Base-by-base conservation (phyloP, 352 stramenopile species). In the Salisapilia sapeloensis region DNA sequence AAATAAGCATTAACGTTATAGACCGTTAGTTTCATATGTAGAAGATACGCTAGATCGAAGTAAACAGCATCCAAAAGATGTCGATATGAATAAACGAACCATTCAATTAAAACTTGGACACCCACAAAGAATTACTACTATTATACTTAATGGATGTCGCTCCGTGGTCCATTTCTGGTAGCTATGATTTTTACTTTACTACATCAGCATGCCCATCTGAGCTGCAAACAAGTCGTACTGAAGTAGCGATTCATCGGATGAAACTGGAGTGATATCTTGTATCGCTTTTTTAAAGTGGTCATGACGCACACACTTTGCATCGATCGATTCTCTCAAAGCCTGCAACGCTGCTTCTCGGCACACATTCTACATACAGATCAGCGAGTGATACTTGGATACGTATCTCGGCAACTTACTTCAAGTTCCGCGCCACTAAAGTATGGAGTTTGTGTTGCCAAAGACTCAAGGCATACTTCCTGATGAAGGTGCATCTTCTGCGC, bases 371-470 rank as follows among this genome's bases (percentile, higher is more conserved):
- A 29, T 17, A 18, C 13, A 39, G 32, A 15, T 18, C 15, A 64
- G 24, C 20, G 8, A 8, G 33, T 35, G 6, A 28, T 27, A 6
- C 26, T 35, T 36, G 37, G 15, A n/a, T n/a, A n/a, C n/a, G 4
- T 3, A 11, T 29, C 1, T n/a, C 2, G 10, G 6, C 19, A 13
- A 4, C 44, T 16, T 51, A 85, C 77, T 65, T 92, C 79, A 10
- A 94, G 54, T 48, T 94, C 81, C 12, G 81, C 81, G 18, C 81
- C 81, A 16, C 67, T 91, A 38, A 87, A 92, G 32, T 55, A 63
- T 13, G 56, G 32, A 6, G 74, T 82, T 6, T 54, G 40, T 3
- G 36, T 29, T 9, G 72, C 69, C 25, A 93, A 53, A 28, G 28
- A 38, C 4, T 24, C 9, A n/a, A 92, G 28, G 16, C 86, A 49